A percentile compares a stretch with the other conserved stretches of the same genome.
These are phyloP conservation scores for Coleophoma eucalyptorum DNA, from an alignment of 2,329 filamentous ascomycete genomes.

Conservation along the genomic window DNA sequence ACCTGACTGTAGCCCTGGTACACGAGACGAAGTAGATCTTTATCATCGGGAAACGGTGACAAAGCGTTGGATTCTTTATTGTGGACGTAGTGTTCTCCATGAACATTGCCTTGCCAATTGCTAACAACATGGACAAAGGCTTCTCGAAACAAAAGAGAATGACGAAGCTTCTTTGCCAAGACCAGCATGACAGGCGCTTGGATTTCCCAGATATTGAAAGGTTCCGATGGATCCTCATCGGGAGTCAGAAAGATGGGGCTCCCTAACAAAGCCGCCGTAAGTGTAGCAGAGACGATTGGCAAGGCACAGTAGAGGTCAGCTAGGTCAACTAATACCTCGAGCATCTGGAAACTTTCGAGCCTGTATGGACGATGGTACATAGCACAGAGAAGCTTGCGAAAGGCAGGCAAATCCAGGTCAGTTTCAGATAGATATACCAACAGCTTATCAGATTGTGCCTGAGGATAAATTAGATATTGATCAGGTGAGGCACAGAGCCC, in stretches of 20 bases:
- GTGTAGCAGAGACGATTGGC: constrained; percentile 1
- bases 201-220: neutral
- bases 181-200: neutral
- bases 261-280: neutral
- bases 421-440: neutral
- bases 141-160: constrained; percentile 10
- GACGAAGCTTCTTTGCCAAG: constrained; percentile 6
- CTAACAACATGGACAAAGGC: constrained; percentile 8
- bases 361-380: constrained; percentile 9
- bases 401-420: neutral
- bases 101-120: no score
- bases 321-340: constrained; percentile 4
- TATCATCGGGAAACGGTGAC: no score
- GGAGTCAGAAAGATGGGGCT: neutral
- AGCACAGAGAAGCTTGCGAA: constrained; percentile 8
- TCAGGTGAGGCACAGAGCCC: neutral
- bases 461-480: neutral
- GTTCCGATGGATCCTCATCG: neutral
- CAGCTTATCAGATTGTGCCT: neutral
- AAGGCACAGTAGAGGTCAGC: constrained; percentile 10
- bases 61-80: no score
- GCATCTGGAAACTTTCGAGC: neutral
- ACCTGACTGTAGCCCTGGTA: no score
- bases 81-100: no score
- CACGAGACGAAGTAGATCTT: no score